Conservation (phyloP, 2,329 filamentous ascomycete genomes). For the Arthroderma uncinatum region DNA sequence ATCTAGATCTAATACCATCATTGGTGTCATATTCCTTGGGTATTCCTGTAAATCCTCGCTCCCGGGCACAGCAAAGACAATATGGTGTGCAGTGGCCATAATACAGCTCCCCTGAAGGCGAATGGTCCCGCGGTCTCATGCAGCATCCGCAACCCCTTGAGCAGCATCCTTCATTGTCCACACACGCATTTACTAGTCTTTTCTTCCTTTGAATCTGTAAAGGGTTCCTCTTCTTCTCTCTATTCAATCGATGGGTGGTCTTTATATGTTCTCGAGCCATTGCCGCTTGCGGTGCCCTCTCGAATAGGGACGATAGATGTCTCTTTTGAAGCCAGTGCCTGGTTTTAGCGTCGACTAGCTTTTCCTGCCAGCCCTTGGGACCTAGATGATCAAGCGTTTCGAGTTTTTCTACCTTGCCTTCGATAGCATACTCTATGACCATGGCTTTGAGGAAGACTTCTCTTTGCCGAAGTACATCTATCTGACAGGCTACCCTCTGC, state of each 20-base stretch:
- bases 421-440: not conserved
- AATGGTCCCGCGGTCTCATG: not conserved
- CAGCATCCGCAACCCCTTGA: not conserved
- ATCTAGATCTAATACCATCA: not conserved
- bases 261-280: not conserved
- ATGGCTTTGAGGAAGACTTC: not conserved
- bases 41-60: not conserved
- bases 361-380: not conserved
- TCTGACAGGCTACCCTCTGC: not conserved
- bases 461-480: not conserved
- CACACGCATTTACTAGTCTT: not conserved
- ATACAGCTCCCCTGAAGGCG: not conserved
- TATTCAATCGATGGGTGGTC: not conserved
- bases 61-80: not conserved
- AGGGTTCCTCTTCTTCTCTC: too few relatives aligned
- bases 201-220: too few relatives aligned
- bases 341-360: not conserved
- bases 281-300: not conserved
- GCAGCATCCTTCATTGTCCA: not conserved
- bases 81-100: not conserved
- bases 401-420: not conserved
- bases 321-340: not conserved
- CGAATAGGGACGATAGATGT: not conserved
- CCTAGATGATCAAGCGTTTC: not conserved
- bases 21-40: not conserved